Evolutionary conservation across 768 basidiomycete genomes (phyloP).

Genomic region (Podaxis sp.): DNA sequence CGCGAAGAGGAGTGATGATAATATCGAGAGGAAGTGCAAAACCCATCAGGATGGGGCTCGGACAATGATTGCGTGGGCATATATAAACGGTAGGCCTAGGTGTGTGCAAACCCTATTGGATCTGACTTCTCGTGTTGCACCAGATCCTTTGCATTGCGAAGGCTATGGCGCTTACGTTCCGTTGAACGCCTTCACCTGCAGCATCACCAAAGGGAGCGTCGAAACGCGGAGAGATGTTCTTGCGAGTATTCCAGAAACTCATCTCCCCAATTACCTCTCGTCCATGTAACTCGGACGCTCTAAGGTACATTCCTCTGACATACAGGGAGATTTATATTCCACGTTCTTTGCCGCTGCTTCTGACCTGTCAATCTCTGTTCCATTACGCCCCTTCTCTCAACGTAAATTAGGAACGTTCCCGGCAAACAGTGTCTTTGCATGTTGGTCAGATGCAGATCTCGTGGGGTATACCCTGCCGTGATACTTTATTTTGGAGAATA

Average conservation of each 20-base stretch:
- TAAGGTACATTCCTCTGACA: background rate
- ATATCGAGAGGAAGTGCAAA: slow-evolving; percentile 15
- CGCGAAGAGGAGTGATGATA: slow-evolving; percentile 27
- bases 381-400: background rate
- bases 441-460: too few species aligned
- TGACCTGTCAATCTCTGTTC: background rate
- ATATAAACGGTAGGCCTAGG: background rate
- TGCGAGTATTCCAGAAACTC: background rate
- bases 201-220: background rate
- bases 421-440: too few species aligned
- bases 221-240: background rate
- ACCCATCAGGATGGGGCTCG: background rate
- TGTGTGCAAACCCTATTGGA: background rate
- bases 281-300: slow-evolving; percentile 8
- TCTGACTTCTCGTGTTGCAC: background rate
- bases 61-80: background rate
- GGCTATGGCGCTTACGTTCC: background rate
- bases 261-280: background rate
- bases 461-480: too few species aligned
- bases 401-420: background rate
- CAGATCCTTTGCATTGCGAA: background rate
- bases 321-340: background rate
- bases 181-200: background rate
- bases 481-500: too few species aligned
- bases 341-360: background rate